Percentiles rank a stretch among this genome's conserved stretches.
These are phyloP conservation scores for Talaromyces sp. DNA, from an alignment of 2,329 filamentous ascomycete species.

Conservation along the genomic window DNA sequence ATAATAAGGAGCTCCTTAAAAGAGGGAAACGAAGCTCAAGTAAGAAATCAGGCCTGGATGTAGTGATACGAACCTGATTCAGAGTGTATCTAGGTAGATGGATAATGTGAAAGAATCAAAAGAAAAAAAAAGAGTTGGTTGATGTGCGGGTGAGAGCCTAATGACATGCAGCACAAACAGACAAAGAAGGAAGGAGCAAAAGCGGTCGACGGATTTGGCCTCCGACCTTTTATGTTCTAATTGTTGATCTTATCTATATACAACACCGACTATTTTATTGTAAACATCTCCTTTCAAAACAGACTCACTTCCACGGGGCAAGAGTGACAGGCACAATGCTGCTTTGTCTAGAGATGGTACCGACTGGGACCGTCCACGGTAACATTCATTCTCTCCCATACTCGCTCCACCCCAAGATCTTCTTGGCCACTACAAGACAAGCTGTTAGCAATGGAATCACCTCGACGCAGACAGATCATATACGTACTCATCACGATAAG, in stretches of 20 bases:
- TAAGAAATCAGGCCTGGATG: background rate
- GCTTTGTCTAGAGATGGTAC: conserved; percentile 32
- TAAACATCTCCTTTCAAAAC: background rate
- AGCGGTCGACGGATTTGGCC: background rate
- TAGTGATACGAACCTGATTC: background rate
- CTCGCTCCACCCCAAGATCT: conserved; percentile 38
- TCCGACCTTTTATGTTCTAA: background rate
- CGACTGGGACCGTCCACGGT: conserved; percentile 28
- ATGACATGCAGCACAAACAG: background rate
- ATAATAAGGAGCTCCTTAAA: background rate
- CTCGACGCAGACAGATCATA: background rate
- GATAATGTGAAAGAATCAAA: background rate
- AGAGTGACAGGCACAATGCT: background rate
- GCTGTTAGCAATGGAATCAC: conserved; percentile 18
- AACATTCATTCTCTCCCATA: conserved; percentile 35
- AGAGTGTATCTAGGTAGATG: background rate
- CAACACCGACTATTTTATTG: background rate
- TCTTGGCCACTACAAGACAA: conserved; percentile 29
- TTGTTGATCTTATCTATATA: background rate
- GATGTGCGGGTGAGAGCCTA: background rate
- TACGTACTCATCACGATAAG: conserved; percentile 33
- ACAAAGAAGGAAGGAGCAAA: conserved; percentile 9
- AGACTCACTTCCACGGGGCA: background rate
- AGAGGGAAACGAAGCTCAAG: background rate
- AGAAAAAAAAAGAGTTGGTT: background rate